These are phyloP conservation scores for Cryptococcus sp. DNA, from an alignment of 1,284 basidiomycete genomes.

Conservation along the genomic window DNA sequence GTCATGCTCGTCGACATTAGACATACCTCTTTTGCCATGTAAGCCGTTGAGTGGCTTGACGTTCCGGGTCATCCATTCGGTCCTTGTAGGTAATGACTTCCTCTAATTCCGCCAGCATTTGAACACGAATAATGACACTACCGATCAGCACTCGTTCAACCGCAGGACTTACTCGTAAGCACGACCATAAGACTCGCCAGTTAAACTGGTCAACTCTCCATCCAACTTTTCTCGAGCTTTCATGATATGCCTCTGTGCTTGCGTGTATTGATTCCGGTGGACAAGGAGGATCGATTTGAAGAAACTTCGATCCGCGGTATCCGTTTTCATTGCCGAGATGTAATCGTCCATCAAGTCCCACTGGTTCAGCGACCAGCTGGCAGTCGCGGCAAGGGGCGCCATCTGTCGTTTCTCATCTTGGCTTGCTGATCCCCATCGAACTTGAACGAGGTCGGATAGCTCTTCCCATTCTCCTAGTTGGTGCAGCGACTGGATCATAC, in stretches of 20 bases:
- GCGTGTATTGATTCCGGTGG: constrained; percentile 91
- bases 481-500: constrained; percentile 93
- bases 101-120: constrained; percentile 97
- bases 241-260: constrained; percentile 84
- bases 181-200: constrained; percentile 92
- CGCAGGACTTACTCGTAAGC: constrained; percentile 76
- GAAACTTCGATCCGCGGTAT: constrained; percentile 92
- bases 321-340: constrained; percentile 86
- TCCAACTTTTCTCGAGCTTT: constrained; percentile 93
- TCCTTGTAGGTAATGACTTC: constrained; percentile 98
- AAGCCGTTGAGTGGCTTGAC: constrained; percentile 76
- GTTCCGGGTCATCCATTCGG: constrained; percentile 86
- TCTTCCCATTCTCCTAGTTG: constrained; percentile 98
- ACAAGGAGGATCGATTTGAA: constrained; percentile 94
- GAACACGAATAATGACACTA: constrained; percentile 92
- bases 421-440: constrained; percentile 79
- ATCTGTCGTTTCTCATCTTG: constrained; percentile 85
- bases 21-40: constrained; percentile 90
- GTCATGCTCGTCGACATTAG: background rate
- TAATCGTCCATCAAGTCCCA: constrained; percentile 99
- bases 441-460: constrained; percentile 79
- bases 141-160: constrained; percentile 13
- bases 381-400: constrained; percentile 93
- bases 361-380: constrained; percentile 92
- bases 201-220: constrained; percentile 84